Evolutionary conservation across 768 basidiomycete genomes (phyloP).

Genomic region (Tricholoma matsutake): DNA sequence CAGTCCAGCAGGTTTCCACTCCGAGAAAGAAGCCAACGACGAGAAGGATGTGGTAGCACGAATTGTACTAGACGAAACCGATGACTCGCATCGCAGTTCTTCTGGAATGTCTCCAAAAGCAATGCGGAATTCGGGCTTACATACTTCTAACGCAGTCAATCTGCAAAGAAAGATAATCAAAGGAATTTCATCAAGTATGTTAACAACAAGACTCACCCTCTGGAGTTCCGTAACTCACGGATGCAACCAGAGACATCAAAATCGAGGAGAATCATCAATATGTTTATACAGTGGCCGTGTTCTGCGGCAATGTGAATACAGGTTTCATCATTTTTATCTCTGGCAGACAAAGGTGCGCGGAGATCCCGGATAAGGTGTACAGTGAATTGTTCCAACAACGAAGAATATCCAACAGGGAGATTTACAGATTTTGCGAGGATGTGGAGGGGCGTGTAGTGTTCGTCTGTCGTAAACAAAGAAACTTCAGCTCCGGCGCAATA

Average conservation of each 20-base stretch:
- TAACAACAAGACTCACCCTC: constrained; percentile 51
- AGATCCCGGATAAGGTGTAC: constrained; percentile 69
- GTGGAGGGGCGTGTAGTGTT: constrained; percentile 68
- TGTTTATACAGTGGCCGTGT: constrained; percentile 60
- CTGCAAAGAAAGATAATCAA: constrained; percentile 38
- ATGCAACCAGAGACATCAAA: constrained; percentile 57
- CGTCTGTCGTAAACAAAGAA: constrained; percentile 60
- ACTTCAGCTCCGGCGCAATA: constrained; percentile 77
- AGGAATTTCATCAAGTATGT: background rate
- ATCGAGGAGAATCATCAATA: constrained; percentile 61
- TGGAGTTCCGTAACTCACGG: constrained; percentile 60
- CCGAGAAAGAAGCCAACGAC: constrained; percentile 49
- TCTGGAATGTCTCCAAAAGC: constrained; percentile 56
- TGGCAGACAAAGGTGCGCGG: constrained; percentile 63
- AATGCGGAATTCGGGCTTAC: constrained; percentile 60
- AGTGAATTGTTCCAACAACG: constrained; percentile 53
- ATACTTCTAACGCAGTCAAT: constrained; percentile 65
- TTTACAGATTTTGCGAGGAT: constrained; percentile 49
- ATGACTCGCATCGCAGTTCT: constrained; percentile 46
- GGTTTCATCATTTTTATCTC: constrained; percentile 67
- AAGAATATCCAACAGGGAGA: constrained; percentile 29
- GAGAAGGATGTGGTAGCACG: constrained; percentile 45
- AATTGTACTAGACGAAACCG: constrained; percentile 54
- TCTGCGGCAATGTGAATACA: constrained; percentile 81
- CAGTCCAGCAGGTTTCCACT: constrained; percentile 21